Evolutionary conservation across 129 eudicot genomes (phyloP), one percentile per base, ranked within the genome.

Genomic region (Silybum marianum): DNA sequence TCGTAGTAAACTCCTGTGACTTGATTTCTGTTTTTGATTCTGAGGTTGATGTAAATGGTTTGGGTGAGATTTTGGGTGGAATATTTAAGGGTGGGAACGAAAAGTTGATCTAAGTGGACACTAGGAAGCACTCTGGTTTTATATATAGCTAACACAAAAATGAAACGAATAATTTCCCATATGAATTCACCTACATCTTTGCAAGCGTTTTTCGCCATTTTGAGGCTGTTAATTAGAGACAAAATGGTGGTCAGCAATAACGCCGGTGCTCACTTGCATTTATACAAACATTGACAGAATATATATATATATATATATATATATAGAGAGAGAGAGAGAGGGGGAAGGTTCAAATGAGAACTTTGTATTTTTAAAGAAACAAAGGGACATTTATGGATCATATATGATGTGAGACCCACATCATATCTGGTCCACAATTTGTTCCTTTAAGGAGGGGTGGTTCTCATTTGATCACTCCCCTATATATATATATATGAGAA

Each of bases 21-120:
- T 7, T 21, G 69, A 6, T 65, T 65, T 65, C 69, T 18, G 24
- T 65, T 65, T 22, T 65, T 65, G 5, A 65, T 0, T 22, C 30
- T 65, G 30, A 65, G 69, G 69, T 65, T 65, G 30, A 65, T 65
- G 69, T 65, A 65, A 21, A 65, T 65, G 30, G 69, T 65, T 65
- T 23, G 23, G 69, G 69, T 65, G 69, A 65, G 69, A 65, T 21
- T 23, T 19, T 5, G 12, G 28, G 69, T 65, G 69, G 69, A 19
- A 65, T n/a, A n/a, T n/a, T 65, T 65, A 65, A 65, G 69, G 69
- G 69, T 23, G 26, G 69, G 69, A 65, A 65, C 69, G 9, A 19
- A 65, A 3, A 65, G 69, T 65, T 65, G 69, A 65, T 65, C 69
- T 65, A 65, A 65, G 69, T 65, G 69, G 28, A 65, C 69, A 63